Percentiles rank a stretch among this genome's conserved stretches.
Evolutionary conservation across 345 rosid species (phyloP).

Genomic region (Camelina hispida): DNA sequence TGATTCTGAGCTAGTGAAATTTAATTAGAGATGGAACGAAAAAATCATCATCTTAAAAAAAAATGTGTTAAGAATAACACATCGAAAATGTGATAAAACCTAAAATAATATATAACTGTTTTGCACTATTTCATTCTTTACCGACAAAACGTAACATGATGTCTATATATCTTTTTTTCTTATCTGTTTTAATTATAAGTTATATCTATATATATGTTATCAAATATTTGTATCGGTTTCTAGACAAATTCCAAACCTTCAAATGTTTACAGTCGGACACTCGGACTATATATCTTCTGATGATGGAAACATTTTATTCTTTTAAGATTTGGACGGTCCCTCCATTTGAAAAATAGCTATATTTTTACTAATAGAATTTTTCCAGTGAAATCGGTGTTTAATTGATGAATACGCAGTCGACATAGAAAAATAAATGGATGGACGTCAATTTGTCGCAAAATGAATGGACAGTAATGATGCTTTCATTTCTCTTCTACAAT

Average conservation of each 20-base stretch:
- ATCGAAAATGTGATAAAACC: no score
- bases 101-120: no score
- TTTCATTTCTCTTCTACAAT: slow-evolving; percentile 21
- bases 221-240: background rate
- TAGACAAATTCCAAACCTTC: background rate
- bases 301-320: background rate
- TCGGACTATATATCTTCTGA: background rate
- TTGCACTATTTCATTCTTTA: no score
- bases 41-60: no score
- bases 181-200: no score
- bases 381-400: background rate
- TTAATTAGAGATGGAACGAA: no score
- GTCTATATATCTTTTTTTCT: background rate
- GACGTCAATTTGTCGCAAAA: slow-evolving; percentile 25
- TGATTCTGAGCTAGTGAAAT: no score
- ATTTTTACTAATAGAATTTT: background rate
- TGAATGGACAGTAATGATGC: slow-evolving; percentile 17
- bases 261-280: background rate
- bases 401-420: slow-evolving; percentile 15
- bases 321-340: slow-evolving; percentile 23
- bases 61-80: no score
- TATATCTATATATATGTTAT: background rate
- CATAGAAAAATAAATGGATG: slow-evolving; percentile 13
- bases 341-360: background rate
- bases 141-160: no score